Conservation (phyloP, 1,284 basidiomycete species). For the Coriolopsis trogii region DNA sequence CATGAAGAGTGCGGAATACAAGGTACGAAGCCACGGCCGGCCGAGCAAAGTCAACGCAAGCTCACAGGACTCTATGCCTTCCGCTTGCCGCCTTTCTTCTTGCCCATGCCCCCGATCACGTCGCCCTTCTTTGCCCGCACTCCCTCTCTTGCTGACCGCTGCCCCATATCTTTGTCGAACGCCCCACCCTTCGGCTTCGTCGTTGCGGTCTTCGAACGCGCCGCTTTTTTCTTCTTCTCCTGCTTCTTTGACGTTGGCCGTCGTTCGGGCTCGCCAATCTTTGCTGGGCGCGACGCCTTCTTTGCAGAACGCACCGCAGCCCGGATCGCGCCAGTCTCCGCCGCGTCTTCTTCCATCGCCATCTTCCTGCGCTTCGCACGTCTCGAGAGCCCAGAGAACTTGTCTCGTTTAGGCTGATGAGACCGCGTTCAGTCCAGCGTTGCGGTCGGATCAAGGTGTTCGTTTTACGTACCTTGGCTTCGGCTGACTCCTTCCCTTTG, state of each 20-base stretch:
- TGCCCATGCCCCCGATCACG: constrained; percentile 48
- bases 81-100: constrained; percentile 49
- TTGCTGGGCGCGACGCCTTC: constrained; percentile 65
- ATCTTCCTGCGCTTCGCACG: constrained; percentile 85
- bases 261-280: constrained; percentile 47
- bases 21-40: background rate
- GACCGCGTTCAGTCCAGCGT: constrained; percentile 17
- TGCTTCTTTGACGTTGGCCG: constrained; percentile 21
- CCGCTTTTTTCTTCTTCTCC: constrained; percentile 29
- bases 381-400: constrained; percentile 84
- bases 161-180: constrained; percentile 40
- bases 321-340: constrained; percentile 56
- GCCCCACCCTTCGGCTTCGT: constrained; percentile 23
- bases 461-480: constrained; percentile 34
- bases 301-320: constrained; percentile 87
- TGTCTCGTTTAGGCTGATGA: constrained; percentile 67
- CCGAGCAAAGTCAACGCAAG: background rate
- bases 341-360: constrained; percentile 76
- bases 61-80: constrained; percentile 32
- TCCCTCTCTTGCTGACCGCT: constrained; percentile 36
- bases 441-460: constrained; percentile 14
- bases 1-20: no score
- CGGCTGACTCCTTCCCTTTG: constrained; percentile 30
- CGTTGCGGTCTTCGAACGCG: constrained; percentile 19
- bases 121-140: constrained; percentile 42